Percentiles rank a stretch among this genome's conserved stretches.
Conservation (phyloP, 2,329 filamentous ascomycete species). For the Rachicladosporium sp. region DNA sequence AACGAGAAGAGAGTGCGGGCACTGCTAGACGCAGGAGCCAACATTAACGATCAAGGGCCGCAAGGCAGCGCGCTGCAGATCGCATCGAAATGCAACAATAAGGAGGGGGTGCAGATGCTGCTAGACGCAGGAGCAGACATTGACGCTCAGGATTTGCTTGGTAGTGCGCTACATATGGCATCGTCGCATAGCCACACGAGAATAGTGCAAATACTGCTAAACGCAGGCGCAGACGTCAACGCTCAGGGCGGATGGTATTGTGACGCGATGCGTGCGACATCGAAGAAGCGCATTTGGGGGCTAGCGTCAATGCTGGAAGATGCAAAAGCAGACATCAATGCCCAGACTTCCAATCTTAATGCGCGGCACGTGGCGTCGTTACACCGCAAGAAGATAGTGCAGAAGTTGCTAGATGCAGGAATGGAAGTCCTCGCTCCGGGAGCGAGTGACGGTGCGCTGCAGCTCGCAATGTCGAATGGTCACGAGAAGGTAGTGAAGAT, state of each 20-base stretch:
- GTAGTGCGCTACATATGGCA: too few species aligned
- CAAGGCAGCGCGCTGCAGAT: neutral
- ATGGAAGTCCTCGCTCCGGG: conserved; percentile 9
- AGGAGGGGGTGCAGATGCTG: neutral
- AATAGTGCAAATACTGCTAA: neutral
- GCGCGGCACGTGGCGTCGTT: conserved; percentile 2
- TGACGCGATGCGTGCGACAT: neutral
- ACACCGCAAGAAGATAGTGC: conserved; percentile 2
- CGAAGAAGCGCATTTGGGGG: neutral
- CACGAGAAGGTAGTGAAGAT: neutral
- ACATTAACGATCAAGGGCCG: conserved; percentile 8
- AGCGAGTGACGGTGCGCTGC: neutral
- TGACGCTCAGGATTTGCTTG: conserved; percentile 6
- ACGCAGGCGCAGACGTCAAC: conserved; percentile 6
- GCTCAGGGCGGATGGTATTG: neutral
- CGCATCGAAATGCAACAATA: neutral
- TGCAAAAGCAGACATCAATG: too few species aligned
- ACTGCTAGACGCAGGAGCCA: conserved; percentile 8
- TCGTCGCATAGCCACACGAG: conserved; percentile 5
- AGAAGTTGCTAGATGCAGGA: conserved; percentile 8
- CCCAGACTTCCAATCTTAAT: neutral
- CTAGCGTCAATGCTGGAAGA: too few species aligned
- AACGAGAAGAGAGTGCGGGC: conserved; percentile 5
- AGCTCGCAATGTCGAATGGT: neutral
- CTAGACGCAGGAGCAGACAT: conserved; percentile 3